Base-by-base conservation (phyloP, 1,284 basidiomycete species). In the Sporisorium graminicola region DNA sequence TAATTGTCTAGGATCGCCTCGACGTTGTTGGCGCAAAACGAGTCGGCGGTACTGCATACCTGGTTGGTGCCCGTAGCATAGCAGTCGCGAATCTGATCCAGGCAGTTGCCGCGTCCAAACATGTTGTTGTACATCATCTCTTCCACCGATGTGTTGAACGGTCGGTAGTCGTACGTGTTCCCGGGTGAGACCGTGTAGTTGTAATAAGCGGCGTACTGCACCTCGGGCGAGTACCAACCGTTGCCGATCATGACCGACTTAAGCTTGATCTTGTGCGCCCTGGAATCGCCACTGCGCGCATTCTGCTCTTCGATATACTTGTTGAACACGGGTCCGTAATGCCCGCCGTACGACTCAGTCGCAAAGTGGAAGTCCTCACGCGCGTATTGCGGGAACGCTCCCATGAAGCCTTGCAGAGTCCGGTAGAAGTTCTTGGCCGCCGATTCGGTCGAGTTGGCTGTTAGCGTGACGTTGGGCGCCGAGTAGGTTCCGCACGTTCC, bases 231-330 rank as follows among this genome's bases (percentile, higher is more conserved):
- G 54, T 71, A 78, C 77, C 79, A 79, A 2, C 70, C 74, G 35
- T 79, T 88, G 6, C 90, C 91, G 49, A 92, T 88, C 27, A 90
- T 90, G 22, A 91, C 87, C 16, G 89, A 88, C 78, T 90, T 88
- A 20, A 92, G 87, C 80, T 91, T 90, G 55, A 92, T 88, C n/a
- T 85, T 85, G 10, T 10, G 86, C 87, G 12, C 89, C 87, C n/a
- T 87, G 84, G n/a, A 44, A 20, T 43, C 87, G 86, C 67, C 90
- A n/a, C n/a, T n/a, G 37, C 88, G 89, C 18, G 87, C 86, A 74
- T 92, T 92, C 80, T 91, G 90, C 35, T 88, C 85, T 42, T 90
- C 86, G 86, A 92, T 76, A 63, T 86, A 84, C 29, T 68, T 44
- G 59, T 88, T 75, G 80, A 90, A 88, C 88, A 87, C 53, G 89